Evolutionary conservation across 164 flowering plant genomes (phyloP), one percentile per base, ranked within the genome.

Genomic region (Kalanchoe fedtschenkoi): DNA sequence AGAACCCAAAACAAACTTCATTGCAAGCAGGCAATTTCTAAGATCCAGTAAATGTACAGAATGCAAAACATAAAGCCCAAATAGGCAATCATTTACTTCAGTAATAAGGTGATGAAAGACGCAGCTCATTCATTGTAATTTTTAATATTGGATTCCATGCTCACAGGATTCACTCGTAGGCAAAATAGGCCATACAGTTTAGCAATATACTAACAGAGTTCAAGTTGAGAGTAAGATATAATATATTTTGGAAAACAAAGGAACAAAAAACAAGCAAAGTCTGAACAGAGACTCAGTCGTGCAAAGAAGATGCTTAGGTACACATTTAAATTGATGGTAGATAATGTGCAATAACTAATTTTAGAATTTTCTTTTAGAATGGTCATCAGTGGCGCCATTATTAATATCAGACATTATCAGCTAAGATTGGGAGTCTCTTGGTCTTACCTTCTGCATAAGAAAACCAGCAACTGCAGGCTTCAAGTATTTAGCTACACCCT

Each of bases 381-480:
- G 21, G 29, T 56, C 35, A 30, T 34, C 35, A 30, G 14, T 33
- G 29, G 1, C 19, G 13, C 21, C 17, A 56, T 29, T 11, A 56
- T 9, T 26, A 22, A 29, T 3, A 56, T 4, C 34, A 34, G 26
- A 33, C 9, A 33, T 16, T 33, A 33, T 4, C 10, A 33, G 9
- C 9, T 13, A 58, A 58, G 2, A 15, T n/a, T n/a, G 14, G 2
- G 24, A 46, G 38, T 33, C 21, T 30, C 38, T 21, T 58, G 39
- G n/a, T 30, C 58, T 30, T 69, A 89, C 96, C 88, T 89, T 89
- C 78, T 89, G 96, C 95, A 89, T 76, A 58, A 89, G 95, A 74
- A 83, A 87, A 17, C 96, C 96, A 68, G 96, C 89, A 65, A 89
- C 93, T 58, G 93, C 62, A 41, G 96, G 96, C 72, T 80, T 85